Evolutionary conservation across 2,329 filamentous ascomycete species (phyloP).

Genomic region (Beauveria brongniartii): DNA sequence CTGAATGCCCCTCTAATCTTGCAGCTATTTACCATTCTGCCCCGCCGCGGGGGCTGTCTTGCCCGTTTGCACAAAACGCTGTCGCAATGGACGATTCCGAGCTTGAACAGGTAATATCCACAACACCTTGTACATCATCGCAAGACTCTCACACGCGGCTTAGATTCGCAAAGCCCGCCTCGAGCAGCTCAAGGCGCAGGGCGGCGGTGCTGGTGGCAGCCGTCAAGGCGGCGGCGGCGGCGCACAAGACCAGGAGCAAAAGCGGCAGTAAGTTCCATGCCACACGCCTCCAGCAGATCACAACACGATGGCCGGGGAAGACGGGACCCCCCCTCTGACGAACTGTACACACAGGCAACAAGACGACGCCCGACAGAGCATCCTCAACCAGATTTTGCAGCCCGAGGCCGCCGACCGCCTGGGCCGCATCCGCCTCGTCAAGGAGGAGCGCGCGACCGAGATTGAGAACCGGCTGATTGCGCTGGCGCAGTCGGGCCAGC

Average conservation of each 20-base stretch:
- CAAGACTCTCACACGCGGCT: not conserved
- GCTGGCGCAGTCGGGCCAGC: slow-evolving; percentile 80
- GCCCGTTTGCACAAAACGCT: slow-evolving; percentile 10
- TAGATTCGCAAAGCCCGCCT: slow-evolving; percentile 89
- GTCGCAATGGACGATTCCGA: slow-evolving; percentile 35
- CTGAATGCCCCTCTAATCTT: slow-evolving; percentile 5
- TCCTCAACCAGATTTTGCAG: slow-evolving; percentile 88
- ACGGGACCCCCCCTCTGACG: no score
- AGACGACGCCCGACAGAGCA: slow-evolving; percentile 63
- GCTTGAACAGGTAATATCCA: slow-evolving; percentile 29
- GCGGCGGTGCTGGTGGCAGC: slow-evolving; percentile 40
- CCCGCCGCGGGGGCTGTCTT: slow-evolving; percentile 6
- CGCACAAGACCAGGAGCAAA: slow-evolving; percentile 47
- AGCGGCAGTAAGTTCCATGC: slow-evolving; percentile 34
- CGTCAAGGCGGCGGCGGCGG: slow-evolving; percentile 24
- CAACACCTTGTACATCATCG: not conserved
- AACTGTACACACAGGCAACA: slow-evolving; percentile 30
- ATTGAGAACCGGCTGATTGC: slow-evolving; percentile 90
- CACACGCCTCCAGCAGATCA: no score
- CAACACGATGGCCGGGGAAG: no score
- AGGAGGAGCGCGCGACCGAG: slow-evolving; percentile 80
- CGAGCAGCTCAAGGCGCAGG: slow-evolving; percentile 79
- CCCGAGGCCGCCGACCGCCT: slow-evolving; percentile 90
- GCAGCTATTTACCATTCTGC: slow-evolving; percentile 1
- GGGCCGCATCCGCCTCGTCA: slow-evolving; percentile 89